A percentile compares a stretch with the other conserved stretches of the same genome.
Evolutionary conservation across 2,329 filamentous ascomycete genomes (phyloP).

Genomic region (Ophiosphaerella herpotricha): DNA sequence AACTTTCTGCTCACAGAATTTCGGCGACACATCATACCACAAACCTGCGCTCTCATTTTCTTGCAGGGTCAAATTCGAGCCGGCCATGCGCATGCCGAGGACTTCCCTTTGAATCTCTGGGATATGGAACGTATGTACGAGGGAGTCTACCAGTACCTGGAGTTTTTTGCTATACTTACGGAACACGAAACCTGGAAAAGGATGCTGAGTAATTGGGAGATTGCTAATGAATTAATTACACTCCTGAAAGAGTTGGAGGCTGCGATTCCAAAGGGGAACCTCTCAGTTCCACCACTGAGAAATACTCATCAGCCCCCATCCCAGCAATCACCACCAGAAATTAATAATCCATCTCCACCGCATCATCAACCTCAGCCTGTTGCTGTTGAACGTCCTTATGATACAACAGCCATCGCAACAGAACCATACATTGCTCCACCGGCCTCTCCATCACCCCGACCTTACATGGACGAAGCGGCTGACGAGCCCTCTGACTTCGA

Average conservation of each 20-base stretch:
- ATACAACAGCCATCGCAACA: constrained; percentile 52
- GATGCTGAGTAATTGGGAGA: constrained; percentile 89
- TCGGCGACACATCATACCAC: constrained; percentile 87
- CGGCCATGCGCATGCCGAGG: constrained; percentile 73
- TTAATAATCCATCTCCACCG: constrained; percentile 12
- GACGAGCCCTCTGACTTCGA: constrained; percentile 70
- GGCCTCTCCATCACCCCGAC: constrained; percentile 46
- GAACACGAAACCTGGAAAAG: constrained; percentile 83
- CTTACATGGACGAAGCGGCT: constrained; percentile 51
- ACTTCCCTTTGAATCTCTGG: constrained; percentile 94
- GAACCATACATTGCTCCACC: constrained; percentile 49
- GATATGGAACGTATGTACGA: constrained; percentile 98
- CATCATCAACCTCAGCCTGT: constrained; percentile 39
- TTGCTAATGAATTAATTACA: constrained; percentile 84
- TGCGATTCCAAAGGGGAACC: constrained; percentile 72
- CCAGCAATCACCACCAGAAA: constrained; percentile 38
- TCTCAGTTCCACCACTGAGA: constrained; percentile 63
- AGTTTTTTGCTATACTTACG: constrained; percentile 88
- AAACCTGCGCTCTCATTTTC: constrained; percentile 92
- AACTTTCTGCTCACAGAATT: constrained; percentile 94
- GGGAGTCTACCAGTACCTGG: constrained; percentile 89
- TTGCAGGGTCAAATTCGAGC: constrained; percentile 88
- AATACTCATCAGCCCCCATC: constrained; percentile 39
- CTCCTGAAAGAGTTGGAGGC: constrained; percentile 85
- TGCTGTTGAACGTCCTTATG: constrained; percentile 69